Conservation (phyloP, 2,329 filamentous ascomycete genomes). For the Botrytis medusae region DNA sequence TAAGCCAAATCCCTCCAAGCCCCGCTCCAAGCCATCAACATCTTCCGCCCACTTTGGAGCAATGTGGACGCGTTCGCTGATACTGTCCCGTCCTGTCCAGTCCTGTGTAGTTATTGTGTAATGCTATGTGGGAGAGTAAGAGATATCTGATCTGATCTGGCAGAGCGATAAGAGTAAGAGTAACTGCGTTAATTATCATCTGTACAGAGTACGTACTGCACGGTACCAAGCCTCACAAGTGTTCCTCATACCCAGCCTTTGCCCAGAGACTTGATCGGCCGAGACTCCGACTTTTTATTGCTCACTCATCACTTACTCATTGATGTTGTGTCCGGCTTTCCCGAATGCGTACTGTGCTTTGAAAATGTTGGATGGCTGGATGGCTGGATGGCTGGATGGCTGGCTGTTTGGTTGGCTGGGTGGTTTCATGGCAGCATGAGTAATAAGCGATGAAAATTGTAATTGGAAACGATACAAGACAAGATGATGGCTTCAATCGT, state of each 20-base stretch:
- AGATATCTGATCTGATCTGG: neutral
- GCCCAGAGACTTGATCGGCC: neutral
- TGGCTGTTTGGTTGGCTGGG: neutral
- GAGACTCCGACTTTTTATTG: neutral
- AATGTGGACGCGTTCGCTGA: neutral
- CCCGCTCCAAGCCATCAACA: slow-evolving; percentile 6
- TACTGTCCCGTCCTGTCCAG: neutral
- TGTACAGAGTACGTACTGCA: neutral
- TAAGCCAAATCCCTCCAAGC: slow-evolving; percentile 9
- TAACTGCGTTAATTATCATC: neutral
- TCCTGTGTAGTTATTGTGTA: neutral
- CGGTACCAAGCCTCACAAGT: neutral
- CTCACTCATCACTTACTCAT: slow-evolving; percentile 6
- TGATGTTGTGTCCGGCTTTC: neutral
- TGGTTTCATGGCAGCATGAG: slow-evolving; percentile 7
- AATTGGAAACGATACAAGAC: neutral
- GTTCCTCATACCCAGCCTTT: neutral
- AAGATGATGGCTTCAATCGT: neutral
- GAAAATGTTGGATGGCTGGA: neutral
- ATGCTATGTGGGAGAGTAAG: neutral
- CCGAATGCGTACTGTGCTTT: neutral
- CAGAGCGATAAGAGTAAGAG: neutral
- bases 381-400: neutral
- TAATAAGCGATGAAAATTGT: slow-evolving; percentile 3
- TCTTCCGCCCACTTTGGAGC: slow-evolving; percentile 1